Base-by-base conservation (phyloP, 2,329 filamentous ascomycete species). In the Ascochyta lentis region DNA sequence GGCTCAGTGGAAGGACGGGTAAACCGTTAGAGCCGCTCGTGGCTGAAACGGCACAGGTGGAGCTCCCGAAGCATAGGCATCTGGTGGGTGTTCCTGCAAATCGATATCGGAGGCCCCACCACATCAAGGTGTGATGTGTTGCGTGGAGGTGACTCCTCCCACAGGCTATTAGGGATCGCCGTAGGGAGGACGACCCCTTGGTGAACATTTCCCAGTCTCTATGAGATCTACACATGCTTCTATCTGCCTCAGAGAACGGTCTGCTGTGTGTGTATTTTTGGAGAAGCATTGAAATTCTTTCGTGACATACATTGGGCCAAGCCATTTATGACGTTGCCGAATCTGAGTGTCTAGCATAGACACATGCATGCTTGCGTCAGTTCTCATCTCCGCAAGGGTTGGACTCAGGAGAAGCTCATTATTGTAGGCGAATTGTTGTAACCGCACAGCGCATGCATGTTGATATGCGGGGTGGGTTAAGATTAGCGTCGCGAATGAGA, bases 61-160 rank as follows among this genome's bases (percentile, higher is more conserved):
- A 65, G 56, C 59, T 65, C 60, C 60, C 54, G 39, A 54, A 38
- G 48, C 56, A 55, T 47, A 29, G 44, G 47, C 42, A 43, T 52
- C 34, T 27, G 54, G 55, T 46, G 56, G 52, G 51, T 54, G 45
- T 52, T 41, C 49, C 55, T 54, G 63, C 51, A 65, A 67, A 73
- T 70, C 64, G 29, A 64, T 63, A 47, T 63, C 66, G 66, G 65
- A 49, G 61, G 49, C 59, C 51, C 59, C 49, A 45, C 47, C 66
- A 60, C 15, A 42, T 60, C 45, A 22, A 45, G 59, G 66, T 38
- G 58, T 59, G 67, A 68, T 69, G 54, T 45, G 54, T 49, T 48
- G 33, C 57, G 23, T 43, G 47, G 47, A 56, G 41, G 38, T 38
- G 38, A 51, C 23, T 40, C 31, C 42, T 37, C 42, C 29, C 10